Percentiles rank a stretch among this genome's conserved stretches.
These are phyloP conservation scores for Grosmannia serpens DNA, from an alignment of 2,329 filamentous ascomycete genomes.

Conservation along the genomic window DNA sequence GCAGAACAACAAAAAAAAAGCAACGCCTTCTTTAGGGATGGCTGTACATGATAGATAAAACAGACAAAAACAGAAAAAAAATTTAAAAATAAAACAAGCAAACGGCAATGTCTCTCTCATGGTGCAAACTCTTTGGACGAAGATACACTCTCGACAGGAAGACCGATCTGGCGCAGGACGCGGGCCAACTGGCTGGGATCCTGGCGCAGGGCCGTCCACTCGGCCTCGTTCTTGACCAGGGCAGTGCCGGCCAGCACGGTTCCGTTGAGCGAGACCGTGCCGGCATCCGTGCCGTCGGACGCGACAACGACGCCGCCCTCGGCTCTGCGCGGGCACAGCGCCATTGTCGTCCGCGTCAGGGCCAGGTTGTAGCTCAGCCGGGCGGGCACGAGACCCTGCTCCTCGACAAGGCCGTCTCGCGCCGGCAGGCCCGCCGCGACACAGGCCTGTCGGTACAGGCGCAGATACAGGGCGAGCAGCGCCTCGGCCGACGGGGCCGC, in stretches of 20 bases:
- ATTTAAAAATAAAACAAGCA: not conserved
- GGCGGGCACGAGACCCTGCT: constrained; percentile 27
- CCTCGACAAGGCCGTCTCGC: not conserved
- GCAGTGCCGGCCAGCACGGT: constrained; percentile 54
- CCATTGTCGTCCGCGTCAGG: constrained; percentile 41
- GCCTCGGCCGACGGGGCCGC: constrained; percentile 13
- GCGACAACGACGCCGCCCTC: constrained; percentile 30
- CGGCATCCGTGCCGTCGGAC: constrained; percentile 17
- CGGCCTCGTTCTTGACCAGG: constrained; percentile 45
- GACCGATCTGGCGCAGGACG: constrained; percentile 30
- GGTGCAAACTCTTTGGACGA: not conserved
- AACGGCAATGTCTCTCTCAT: not conserved
- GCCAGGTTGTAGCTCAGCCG: constrained; percentile 54
- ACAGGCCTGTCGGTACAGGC: constrained; percentile 34
- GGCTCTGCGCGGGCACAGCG: constrained; percentile 40
- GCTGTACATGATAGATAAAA: too few relatives aligned
- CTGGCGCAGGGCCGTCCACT: constrained; percentile 43
- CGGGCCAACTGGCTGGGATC: constrained; percentile 25
- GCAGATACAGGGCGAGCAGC: constrained; percentile 31
- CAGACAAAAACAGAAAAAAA: not conserved
- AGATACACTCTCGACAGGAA: not conserved
- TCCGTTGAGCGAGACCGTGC: constrained; percentile 43
- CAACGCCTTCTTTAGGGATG: too few relatives aligned
- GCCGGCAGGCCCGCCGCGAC: constrained; percentile 21
- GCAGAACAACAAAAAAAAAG: too few relatives aligned